Evolutionary conservation across 768 basidiomycete genomes (phyloP).

Genomic region (Rhizopogon vinicolor): DNA sequence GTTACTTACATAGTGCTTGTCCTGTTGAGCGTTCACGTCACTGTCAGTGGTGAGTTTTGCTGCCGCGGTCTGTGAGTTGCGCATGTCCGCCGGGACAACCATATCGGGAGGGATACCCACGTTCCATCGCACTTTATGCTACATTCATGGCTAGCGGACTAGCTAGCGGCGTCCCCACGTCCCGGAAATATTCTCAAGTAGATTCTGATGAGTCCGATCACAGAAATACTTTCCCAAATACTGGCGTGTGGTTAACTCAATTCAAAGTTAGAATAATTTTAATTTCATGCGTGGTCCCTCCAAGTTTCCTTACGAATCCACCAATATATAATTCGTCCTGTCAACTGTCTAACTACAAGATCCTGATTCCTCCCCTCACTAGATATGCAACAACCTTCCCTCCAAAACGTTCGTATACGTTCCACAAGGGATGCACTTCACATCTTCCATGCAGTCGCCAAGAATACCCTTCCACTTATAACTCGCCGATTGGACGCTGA

Average conservation of each 20-base stretch:
- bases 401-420: conserved; percentile 71
- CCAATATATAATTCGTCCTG: conserved; percentile 37
- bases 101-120: conserved; percentile 1
- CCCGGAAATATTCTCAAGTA: conserved; percentile 11
- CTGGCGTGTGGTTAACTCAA: conserved; percentile 40
- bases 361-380: conserved; percentile 26
- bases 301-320: conserved; percentile 11
- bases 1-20: no score
- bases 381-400: conserved; percentile 71
- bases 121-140: conserved; percentile 3
- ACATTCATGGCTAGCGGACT: not conserved
- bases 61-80: no score
- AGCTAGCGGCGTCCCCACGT: conserved; percentile 13
- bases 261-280: conserved; percentile 54
- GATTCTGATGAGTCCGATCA: conserved; percentile 18
- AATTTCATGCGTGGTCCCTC: conserved; percentile 12
- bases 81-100: conserved; percentile 4
- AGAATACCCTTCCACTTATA: conserved; percentile 65
- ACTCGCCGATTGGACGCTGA: conserved; percentile 80
- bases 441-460: conserved; percentile 75
- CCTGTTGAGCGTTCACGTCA: no score
- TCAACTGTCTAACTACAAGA: not conserved
- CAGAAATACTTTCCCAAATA: conserved; percentile 7
- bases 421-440: conserved; percentile 78
- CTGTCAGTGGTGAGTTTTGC: no score